Conservation (phyloP, 164 flowering plant genomes). For the Magnolia officinalis region DNA sequence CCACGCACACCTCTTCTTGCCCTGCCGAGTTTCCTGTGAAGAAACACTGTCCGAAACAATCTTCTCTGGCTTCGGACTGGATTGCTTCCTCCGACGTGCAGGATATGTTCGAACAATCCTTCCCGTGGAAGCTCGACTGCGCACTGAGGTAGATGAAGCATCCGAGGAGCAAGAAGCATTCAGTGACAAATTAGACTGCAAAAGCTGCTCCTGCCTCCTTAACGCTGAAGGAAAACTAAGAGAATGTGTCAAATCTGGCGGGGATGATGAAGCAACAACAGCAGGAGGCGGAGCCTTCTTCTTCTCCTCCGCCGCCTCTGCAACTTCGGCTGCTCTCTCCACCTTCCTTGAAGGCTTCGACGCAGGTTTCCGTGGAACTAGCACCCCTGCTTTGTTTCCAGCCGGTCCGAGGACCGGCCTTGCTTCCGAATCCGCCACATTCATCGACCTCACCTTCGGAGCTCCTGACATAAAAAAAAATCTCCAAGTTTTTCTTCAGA, state of each 20-base stretch:
- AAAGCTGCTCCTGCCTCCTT: constrained; percentile 33
- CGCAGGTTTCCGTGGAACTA: constrained; percentile 34
- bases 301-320: constrained; percentile 15
- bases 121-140: constrained; percentile 58
- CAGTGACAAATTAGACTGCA: constrained; percentile 43
- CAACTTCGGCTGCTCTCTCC: constrained; percentile 29
- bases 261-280: constrained; percentile 15
- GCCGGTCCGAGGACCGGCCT: constrained; percentile 54
- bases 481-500: constrained; percentile 11
- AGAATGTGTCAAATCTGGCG: constrained; percentile 20
- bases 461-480: constrained; percentile 49
- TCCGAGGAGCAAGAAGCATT: constrained; percentile 68
- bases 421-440: constrained; percentile 58
- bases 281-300: constrained; percentile 23
- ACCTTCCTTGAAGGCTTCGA: constrained; percentile 43
- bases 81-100: constrained; percentile 34
- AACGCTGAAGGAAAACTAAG: constrained; percentile 26
- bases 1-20: constrained; percentile 75
- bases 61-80: constrained; percentile 26
- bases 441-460: constrained; percentile 58
- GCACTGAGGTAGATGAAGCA: constrained; percentile 61
- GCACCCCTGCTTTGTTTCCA: constrained; percentile 48
- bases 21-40: constrained; percentile 21
- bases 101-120: constrained; percentile 30
- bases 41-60: constrained; percentile 18